Conservation (phyloP, 768 basidiomycete species). For the Xerocomellus amylosporus region DNA sequence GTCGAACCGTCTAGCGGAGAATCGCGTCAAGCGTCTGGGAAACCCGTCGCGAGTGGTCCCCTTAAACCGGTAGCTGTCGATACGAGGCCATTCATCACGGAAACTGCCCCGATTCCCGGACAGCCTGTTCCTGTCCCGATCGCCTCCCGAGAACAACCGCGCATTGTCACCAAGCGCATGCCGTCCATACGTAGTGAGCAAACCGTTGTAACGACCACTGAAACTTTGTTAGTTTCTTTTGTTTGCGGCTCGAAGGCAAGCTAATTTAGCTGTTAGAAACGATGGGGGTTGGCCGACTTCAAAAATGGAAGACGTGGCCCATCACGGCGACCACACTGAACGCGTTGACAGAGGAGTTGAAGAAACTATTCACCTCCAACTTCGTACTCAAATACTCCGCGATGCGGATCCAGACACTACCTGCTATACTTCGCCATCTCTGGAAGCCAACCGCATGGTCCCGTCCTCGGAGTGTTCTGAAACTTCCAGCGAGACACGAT, state of each 20-base stretch:
- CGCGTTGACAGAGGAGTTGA: background rate
- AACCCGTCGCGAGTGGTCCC: background rate
- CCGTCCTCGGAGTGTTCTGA: background rate
- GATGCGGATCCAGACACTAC: background rate
- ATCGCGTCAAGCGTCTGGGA: background rate
- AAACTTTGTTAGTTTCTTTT: slow-evolving; percentile 1
- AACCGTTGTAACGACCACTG: background rate
- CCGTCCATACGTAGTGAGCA: background rate
- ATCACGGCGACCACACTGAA: background rate
- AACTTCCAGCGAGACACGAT: background rate
- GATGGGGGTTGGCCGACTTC: background rate
- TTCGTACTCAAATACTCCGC: background rate
- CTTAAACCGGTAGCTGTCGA: background rate
- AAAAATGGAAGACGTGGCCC: background rate
- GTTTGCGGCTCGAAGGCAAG: background rate
- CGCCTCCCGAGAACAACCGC: background rate
- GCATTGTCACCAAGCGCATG: background rate
- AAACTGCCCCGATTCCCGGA: background rate
- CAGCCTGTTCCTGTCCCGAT: background rate
- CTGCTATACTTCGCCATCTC: background rate
- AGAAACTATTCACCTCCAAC: background rate
- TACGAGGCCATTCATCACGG: background rate
- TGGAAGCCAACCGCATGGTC: background rate
- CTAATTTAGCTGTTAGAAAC: background rate
- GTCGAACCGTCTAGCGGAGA: background rate